A percentile compares a stretch with the other conserved stretches of the same genome.
Conservation (phyloP, 2,329 filamentous ascomycete genomes). For the Chrysoporthe austroafricana region DNA sequence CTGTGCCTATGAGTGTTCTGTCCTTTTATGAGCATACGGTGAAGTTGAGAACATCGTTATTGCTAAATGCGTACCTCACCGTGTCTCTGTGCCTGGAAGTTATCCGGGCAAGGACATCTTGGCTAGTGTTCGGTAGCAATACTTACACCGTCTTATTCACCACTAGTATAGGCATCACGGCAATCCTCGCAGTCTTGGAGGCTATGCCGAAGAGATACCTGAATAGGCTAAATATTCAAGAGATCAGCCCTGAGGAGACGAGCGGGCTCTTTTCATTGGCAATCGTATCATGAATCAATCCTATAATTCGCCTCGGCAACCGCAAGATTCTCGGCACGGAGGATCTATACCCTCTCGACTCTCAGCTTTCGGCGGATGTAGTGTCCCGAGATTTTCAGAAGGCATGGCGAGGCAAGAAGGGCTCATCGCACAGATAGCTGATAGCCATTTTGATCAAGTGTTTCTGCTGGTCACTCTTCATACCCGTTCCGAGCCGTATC, state of each 20-base stretch:
- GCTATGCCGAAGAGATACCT: constrained; percentile 4
- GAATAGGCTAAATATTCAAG: neutral
- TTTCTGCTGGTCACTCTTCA: constrained; percentile 29
- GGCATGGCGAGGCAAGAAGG: neutral
- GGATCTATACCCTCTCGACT: constrained; percentile 30
- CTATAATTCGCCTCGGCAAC: constrained; percentile 23
- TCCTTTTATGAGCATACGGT: constrained; percentile 39
- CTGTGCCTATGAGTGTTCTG: constrained; percentile 37
- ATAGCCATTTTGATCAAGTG: constrained; percentile 36
- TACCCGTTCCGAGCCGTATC: constrained; percentile 42
- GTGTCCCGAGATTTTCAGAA: constrained; percentile 14
- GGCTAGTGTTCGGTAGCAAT: constrained; percentile 35
- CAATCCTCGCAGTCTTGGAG: constrained; percentile 39
- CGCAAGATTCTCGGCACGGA: constrained; percentile 15
- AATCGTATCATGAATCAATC: constrained; percentile 31
- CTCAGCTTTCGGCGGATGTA: constrained; percentile 30
- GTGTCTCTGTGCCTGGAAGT: constrained; percentile 48
- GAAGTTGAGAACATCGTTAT: constrained; percentile 43
- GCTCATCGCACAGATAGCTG: constrained; percentile 29
- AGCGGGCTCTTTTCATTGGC: constrained; percentile 31
- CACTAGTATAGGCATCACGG: constrained; percentile 33
- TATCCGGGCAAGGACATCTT: constrained; percentile 46
- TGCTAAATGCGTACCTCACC: constrained; percentile 47
- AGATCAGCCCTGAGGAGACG: constrained; percentile 26
- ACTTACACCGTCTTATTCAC: constrained; percentile 27